These are phyloP conservation scores for Trifolium repens DNA, from an alignment of 306 rosid species.

Conservation along the genomic window DNA sequence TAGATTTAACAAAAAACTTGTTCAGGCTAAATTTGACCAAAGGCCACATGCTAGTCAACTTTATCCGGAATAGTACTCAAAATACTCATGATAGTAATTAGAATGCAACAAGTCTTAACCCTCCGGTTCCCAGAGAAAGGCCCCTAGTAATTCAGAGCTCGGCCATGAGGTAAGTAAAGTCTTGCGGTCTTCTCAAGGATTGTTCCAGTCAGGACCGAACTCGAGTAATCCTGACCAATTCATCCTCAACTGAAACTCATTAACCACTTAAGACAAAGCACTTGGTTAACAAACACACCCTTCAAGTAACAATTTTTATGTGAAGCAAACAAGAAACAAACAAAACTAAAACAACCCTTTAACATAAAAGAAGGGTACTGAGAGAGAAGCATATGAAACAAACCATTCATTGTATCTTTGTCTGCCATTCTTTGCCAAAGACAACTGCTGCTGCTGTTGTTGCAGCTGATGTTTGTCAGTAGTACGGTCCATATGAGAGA, in stretches of 20 bases:
- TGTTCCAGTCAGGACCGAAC: not conserved
- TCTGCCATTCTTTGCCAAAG: slow-evolving; percentile 71
- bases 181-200: not conserved
- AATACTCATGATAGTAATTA: slow-evolving; percentile 7
- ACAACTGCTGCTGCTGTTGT: slow-evolving; percentile 74
- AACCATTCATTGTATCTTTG: slow-evolving; percentile 94
- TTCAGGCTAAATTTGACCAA: slow-evolving; percentile 4
- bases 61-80: not conserved
- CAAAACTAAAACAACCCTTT: slow-evolving; percentile 24
- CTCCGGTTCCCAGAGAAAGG: not conserved
- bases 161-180: not conserved
- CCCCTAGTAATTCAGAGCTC: not conserved
- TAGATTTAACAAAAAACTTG: not conserved
- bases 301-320: slow-evolving; percentile 17
- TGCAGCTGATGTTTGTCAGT: slow-evolving; percentile 61
- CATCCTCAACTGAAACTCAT: not conserved
- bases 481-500: slow-evolving; percentile 71
- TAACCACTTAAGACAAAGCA: not conserved
- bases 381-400: slow-evolving; percentile 43
- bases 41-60: not conserved
- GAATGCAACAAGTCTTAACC: slow-evolving; percentile 8
- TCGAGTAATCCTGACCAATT: not conserved
- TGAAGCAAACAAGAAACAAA: slow-evolving; percentile 38
- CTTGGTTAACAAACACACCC: slow-evolving; percentile 24
- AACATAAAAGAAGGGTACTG: not conserved